Conservation (phyloP, 2,329 filamentous ascomycete genomes). For the Pseudogymnoascus sp. region DNA sequence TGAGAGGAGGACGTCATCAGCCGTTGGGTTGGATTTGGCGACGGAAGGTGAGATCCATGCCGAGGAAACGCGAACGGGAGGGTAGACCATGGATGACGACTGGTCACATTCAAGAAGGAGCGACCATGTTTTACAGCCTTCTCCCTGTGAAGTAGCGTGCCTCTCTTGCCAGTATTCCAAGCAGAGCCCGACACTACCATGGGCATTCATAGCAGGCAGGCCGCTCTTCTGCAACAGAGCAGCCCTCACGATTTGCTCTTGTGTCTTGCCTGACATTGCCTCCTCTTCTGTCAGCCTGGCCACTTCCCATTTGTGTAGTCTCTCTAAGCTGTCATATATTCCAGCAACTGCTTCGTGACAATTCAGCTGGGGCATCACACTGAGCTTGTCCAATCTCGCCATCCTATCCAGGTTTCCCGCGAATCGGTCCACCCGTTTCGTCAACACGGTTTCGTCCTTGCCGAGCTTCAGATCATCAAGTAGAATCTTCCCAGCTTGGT, state of each 20-base stretch:
- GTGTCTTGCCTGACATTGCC: constrained; percentile 35
- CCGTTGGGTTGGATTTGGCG: constrained; percentile 45
- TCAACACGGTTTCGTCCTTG: constrained; percentile 53
- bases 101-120: constrained; percentile 58
- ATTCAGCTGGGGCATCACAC: constrained; percentile 57
- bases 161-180: constrained; percentile 71
- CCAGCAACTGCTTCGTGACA: constrained; percentile 71
- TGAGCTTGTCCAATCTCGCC: constrained; percentile 62
- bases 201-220: constrained; percentile 60
- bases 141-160: constrained; percentile 37
- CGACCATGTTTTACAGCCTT: constrained; percentile 46
- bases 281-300: constrained; percentile 45
- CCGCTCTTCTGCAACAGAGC: constrained; percentile 61
- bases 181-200: constrained; percentile 57
- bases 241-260: constrained; percentile 28
- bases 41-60: constrained; percentile 63
- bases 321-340: constrained; percentile 60
- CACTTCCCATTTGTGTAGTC: constrained; percentile 63
- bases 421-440: constrained; percentile 62
- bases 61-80: constrained; percentile 61
- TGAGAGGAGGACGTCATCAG: constrained; percentile 32
- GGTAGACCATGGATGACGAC: constrained; percentile 37
- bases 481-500: constrained; percentile 56
- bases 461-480: constrained; percentile 52
- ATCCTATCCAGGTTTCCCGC: constrained; percentile 62